Base-by-base conservation (phyloP, 1,284 basidiomycete species). In the Ceratorhiza oryzae-sativae region DNA sequence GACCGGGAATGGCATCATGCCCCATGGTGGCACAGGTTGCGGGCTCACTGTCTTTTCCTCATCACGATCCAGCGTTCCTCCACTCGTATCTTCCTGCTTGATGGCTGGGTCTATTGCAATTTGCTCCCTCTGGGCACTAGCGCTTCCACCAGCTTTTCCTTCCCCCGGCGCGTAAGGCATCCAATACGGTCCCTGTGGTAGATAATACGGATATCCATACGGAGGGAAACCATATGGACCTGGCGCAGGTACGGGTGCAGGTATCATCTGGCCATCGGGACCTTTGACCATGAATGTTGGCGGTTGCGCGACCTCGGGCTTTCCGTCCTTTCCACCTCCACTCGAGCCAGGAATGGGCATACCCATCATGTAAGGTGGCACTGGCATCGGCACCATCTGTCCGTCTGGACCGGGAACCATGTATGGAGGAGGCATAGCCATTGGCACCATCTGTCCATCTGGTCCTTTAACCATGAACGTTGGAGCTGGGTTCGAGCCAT, bases 141-240 rank as follows among this genome's bases (percentile, higher is more conserved):
- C 23, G n/a, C 20, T 42, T 6, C 41, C 42, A 30, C 41, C 60
- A 12, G 42, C 27, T 45, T 65, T 65, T 1, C 48, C 62, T 20
- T 65, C 62, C 10, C 45, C 32, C 1, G 62, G 46, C 2, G 62
- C 62, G 32, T 65, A 65, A 3, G 62, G 62, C 62, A 65, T 65
- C 62, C 62, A 65, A 65, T 65, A 65, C 6, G 62, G 62, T 32
- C 62, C 62, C 46, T 65, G 62, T 3, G 62, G 62, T 12, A 65
- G 25, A 20, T 65, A 65, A 53, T 65, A 65, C 62, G 62, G 62
- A 39, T 65, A 65, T 30, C 62, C 62, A 39, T 65, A 65, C 36
- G 62, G 62, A 18, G 62, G 62, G 46, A 65, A 65, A 6, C 62
- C 62, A 39, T 65, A 65, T 18, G 62, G 62, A 20, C 53, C 53